Base-by-base conservation (phyloP, 176 grass and related monocot species). In the Avena eriantha region DNA sequence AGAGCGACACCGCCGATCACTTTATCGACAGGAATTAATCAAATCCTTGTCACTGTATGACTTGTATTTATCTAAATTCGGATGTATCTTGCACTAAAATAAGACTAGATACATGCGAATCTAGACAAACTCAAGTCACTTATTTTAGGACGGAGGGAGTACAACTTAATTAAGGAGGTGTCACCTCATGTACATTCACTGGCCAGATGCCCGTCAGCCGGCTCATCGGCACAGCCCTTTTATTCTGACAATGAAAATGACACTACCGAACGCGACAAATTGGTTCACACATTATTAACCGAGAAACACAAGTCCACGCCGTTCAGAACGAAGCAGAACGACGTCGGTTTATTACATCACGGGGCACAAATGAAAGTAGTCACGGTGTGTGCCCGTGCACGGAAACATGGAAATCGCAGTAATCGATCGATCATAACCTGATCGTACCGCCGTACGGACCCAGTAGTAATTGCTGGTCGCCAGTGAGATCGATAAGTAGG, bases 271-370 rank as follows among this genome's bases (percentile, higher is more conserved):
- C 15, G 3, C 26, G 14, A 9, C 60, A 36, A 5, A 72, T 55
- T 4, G 58, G 31, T 26, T 48, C 3, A 56, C 1, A 33, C 7
- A 41, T 41, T 41, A 86, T n/a, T n/a, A 70, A 57, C 13, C 1
- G 43, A 43, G 43, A 43, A 26, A 15, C 16, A 80, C 43, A 21
- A 23, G 66, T 71, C 48, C 10, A 56, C 22, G 73, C 86, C 86
- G 84, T 87, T 87, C 34, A 82, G 84, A 75, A 87, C 85, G 82
- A 88, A 92, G 78, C 89, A 88, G 35, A 94, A 84, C 89, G 82
- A 67, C 48, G 45, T 46, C 73, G 66, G 88, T 91, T 92, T 18
- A 61, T 87, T 87, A 73, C 82, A 83, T 16, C 17, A 75, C 60
- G n/a, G 49, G 17, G 57, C 70, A 57, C 83, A 15, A 41, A 33